A percentile compares a stretch with the other conserved stretches of the same genome.
Conservation (phyloP, 495 filamentous ascomycete genomes). For the Ramalina intermedia region DNA sequence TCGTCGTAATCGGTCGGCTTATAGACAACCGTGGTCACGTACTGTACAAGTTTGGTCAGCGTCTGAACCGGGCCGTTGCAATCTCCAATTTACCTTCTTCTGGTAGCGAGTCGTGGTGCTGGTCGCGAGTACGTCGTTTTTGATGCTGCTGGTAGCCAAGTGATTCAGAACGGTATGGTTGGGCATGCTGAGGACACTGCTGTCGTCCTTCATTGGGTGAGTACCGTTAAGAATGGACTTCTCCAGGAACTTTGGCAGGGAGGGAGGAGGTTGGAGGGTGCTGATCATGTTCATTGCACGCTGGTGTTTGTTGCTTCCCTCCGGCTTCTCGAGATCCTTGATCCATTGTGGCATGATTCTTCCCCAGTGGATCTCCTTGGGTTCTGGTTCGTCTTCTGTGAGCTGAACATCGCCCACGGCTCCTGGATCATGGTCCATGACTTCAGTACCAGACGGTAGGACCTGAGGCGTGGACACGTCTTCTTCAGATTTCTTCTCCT, state of each 20-base stretch:
- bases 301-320: slow-evolving; percentile 55
- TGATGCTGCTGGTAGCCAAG: slow-evolving; percentile 96
- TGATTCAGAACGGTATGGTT: slow-evolving; percentile 97
- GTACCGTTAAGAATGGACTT: slow-evolving; percentile 89
- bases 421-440: slow-evolving; percentile 21
- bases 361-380: slow-evolving; percentile 20
- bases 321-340: slow-evolving; percentile 67
- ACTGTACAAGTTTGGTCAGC: slow-evolving; percentile 37
- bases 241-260: slow-evolving; percentile 76
- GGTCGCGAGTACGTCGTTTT: slow-evolving; percentile 87
- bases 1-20: slow-evolving; percentile 52
- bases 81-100: slow-evolving; percentile 56
- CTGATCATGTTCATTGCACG: slow-evolving; percentile 55
- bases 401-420: slow-evolving; percentile 27
- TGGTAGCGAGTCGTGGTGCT: slow-evolving; percentile 94
- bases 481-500: slow-evolving; percentile 18
- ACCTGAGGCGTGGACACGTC: slow-evolving; percentile 33
- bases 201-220: slow-evolving; percentile 90
- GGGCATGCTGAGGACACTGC: slow-evolving; percentile 86
- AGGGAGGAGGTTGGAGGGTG: slow-evolving; percentile 68
- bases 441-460: slow-evolving; percentile 24
- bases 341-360: slow-evolving; percentile 70
- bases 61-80: background rate
- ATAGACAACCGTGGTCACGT: slow-evolving; percentile 95
- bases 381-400: slow-evolving; percentile 32